phyloP scores from a whole-genome alignment of 345 rosid genomes.

The Diplotaxis tenuifolia region DNA sequence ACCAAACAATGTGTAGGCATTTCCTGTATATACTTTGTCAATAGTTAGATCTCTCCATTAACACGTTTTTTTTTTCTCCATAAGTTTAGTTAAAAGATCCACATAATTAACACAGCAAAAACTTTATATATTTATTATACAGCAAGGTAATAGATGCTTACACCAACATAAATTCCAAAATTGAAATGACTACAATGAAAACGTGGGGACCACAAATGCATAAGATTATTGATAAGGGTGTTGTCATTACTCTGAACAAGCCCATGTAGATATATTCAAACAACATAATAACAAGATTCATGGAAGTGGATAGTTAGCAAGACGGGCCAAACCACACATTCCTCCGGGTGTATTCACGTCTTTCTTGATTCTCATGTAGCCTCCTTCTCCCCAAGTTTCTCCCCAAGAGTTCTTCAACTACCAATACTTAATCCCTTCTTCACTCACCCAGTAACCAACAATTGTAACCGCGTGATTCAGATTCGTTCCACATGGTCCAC shows the following conservation, averaged over 20 bases:
- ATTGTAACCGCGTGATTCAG: conserved; percentile 47
- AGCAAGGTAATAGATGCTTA: not conserved
- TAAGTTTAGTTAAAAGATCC: not conserved
- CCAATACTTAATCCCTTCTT: conserved; percentile 54
- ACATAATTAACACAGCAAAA: too few relatives aligned
- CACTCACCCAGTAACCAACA: conserved; percentile 51
- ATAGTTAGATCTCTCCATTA: too few relatives aligned
- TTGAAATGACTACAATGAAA: not conserved
- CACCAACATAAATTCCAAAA: not conserved
- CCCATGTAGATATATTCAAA: too few relatives aligned
- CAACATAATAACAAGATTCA: not conserved
- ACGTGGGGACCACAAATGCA: too few relatives aligned
- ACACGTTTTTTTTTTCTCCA: too few relatives aligned
- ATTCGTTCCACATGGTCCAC: conserved; percentile 35
- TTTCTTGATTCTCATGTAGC: conserved; percentile 42
- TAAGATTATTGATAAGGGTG: too few relatives aligned
- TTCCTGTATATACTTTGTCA: too few relatives aligned
- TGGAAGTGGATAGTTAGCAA: conserved; percentile 43
- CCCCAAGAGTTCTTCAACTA: conserved; percentile 14
- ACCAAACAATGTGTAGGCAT: too few relatives aligned
- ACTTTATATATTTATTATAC: not conserved
- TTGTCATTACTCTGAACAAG: too few relatives aligned
- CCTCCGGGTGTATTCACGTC: conserved; percentile 25
- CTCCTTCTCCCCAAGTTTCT: too few relatives aligned
- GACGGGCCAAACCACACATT: conserved; percentile 45